Conservation (phyloP, 371 early-diverging fungal species). For the Dichotomocladium elegans region DNA sequence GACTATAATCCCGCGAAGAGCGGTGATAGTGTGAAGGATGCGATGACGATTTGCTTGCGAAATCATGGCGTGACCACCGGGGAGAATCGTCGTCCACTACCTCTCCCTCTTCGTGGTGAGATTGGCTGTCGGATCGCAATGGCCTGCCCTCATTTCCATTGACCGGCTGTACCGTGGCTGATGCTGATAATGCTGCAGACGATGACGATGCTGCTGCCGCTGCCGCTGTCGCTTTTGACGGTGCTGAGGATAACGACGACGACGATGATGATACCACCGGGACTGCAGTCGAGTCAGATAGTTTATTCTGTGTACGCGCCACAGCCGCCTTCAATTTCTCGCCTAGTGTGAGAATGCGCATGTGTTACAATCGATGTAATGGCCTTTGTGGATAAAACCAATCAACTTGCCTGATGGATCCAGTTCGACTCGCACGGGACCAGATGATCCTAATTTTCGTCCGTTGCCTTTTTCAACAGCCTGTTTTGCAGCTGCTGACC, state of each 20-base stretch:
- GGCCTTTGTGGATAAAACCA: neutral
- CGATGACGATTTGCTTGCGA: slow-evolving; percentile 1
- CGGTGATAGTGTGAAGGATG: slow-evolving; percentile 1
- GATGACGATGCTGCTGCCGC: neutral
- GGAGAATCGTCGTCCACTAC: slow-evolving; percentile 20
- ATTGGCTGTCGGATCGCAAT: neutral
- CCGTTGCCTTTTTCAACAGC: slow-evolving; percentile 62
- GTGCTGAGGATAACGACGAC: neutral
- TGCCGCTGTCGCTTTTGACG: neutral
- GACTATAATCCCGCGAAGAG: slow-evolving; percentile 26
- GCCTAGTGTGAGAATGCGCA: slow-evolving; percentile 9
- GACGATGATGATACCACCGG: neutral
- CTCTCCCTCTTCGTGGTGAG: slow-evolving; percentile 29
- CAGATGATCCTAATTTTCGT: slow-evolving; percentile 48
- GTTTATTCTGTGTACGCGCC: slow-evolving; percentile 7
- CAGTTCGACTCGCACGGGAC: slow-evolving; percentile 55
- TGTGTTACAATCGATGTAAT: neutral
- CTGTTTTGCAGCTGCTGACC: slow-evolving; percentile 27
- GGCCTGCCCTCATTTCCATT: neutral
- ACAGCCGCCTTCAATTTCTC: slow-evolving; percentile 19
- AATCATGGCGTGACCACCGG: slow-evolving; percentile 13
- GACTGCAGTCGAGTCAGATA: no score
- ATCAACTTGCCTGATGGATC: slow-evolving; percentile 49
- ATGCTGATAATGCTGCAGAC: no score
- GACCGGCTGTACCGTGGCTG: no score